Evolutionary conservation across 805 yeast species (phyloP).

Genomic region (Saturnispora gosingensis): DNA sequence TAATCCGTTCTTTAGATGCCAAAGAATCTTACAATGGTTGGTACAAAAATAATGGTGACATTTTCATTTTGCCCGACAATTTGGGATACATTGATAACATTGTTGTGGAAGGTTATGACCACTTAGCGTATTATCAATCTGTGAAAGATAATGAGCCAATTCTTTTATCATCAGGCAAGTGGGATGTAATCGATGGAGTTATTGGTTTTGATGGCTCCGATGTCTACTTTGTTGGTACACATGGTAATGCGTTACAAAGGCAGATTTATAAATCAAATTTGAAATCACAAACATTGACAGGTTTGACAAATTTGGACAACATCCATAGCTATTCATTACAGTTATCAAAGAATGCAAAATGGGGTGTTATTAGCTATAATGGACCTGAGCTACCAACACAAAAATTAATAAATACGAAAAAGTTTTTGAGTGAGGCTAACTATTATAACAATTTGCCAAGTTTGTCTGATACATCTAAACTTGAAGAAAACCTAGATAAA

Average conservation of each 20-base stretch:
- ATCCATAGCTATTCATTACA: conserved; percentile 42
- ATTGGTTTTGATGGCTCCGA: conserved; percentile 39
- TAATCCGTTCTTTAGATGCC: conserved; percentile 38
- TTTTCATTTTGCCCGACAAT: conserved; percentile 31
- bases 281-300: conserved; percentile 15
- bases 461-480: conserved; percentile 11
- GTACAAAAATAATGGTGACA: conserved; percentile 37
- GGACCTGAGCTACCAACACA: conserved; percentile 46
- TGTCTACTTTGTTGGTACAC: conserved; percentile 51
- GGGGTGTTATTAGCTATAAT: conserved; percentile 33
- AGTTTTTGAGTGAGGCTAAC: conserved; percentile 6
- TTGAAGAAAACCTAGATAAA: conserved; percentile 16
- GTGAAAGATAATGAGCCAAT: conserved; percentile 30
- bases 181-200: conserved; percentile 45
- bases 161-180: conserved; percentile 35
- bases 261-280: conserved; percentile 48
- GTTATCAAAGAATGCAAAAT: conserved; percentile 51
- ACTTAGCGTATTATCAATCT: conserved; percentile 50
- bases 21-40: conserved; percentile 38
- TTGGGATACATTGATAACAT: conserved; percentile 58
- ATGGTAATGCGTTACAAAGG: conserved; percentile 45
- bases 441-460: conserved; percentile 12
- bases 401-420: conserved; percentile 28
- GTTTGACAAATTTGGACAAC: conserved; percentile 25
- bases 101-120: conserved; percentile 47